phyloP scores from a whole-genome alignment of 352 stramenopile genomes.

The Aphanomyces astaci region DNA sequence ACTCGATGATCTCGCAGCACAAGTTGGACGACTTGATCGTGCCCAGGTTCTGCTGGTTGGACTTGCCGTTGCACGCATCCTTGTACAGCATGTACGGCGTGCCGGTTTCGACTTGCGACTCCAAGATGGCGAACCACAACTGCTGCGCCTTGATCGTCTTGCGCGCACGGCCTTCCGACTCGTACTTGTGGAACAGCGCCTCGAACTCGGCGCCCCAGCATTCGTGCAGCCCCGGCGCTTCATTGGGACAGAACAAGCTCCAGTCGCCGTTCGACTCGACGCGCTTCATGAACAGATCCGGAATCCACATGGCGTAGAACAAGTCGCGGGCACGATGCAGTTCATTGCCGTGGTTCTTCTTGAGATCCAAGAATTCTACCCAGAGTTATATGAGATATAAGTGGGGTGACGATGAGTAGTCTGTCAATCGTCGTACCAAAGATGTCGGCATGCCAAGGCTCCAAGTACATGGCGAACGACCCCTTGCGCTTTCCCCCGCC shows the following conservation, averaged over 20 bases:
- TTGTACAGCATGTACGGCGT: conserved; percentile 99
- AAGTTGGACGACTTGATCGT: conserved; percentile 99
- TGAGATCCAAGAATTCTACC: conserved; percentile 92
- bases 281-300: conserved; percentile 99
- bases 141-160: conserved; percentile 96
- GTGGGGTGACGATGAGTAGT: background rate
- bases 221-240: conserved; percentile 91
- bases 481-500: conserved; percentile 97
- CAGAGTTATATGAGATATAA: background rate
- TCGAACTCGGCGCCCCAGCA: conserved; percentile 94
- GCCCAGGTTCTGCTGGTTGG: conserved; percentile 99
- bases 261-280: conserved; percentile 96
- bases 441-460: conserved; percentile 99
- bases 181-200: conserved; percentile 93
- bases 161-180: conserved; percentile 89
- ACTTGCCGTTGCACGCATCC: conserved; percentile 98
- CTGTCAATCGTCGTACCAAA: conserved; percentile 62
- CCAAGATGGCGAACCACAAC: conserved; percentile 98
- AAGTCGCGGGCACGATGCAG: conserved; percentile 94
- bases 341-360: conserved; percentile 99
- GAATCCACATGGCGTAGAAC: conserved; percentile 99
- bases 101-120: conserved; percentile 98
- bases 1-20: conserved; percentile 99
- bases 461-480: conserved; percentile 97
- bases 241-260: conserved; percentile 98